Conservation (phyloP, 805 yeast genomes). For the Naumovozyma baii region DNA sequence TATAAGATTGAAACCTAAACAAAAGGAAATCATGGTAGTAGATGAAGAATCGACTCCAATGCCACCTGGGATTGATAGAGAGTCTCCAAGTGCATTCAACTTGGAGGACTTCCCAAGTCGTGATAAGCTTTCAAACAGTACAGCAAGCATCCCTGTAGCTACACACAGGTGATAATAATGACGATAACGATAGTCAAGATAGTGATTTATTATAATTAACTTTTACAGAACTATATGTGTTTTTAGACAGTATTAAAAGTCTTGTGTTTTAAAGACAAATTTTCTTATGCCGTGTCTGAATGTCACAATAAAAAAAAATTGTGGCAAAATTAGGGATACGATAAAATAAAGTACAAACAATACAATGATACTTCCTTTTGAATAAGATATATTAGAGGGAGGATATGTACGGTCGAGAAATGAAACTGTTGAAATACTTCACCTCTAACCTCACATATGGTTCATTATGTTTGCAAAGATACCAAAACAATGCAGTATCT, state of each 20-base stretch:
- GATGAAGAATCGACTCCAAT: not conserved
- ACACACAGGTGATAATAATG: not conserved
- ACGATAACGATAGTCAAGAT: no score
- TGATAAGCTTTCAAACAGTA: not conserved
- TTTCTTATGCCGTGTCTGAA: no score
- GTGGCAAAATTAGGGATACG: not conserved
- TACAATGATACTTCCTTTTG: not conserved
- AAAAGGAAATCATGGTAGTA: not conserved
- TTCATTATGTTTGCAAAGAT: not conserved
- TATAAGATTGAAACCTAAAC: slow-evolving; percentile 39
- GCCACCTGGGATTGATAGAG: not conserved
- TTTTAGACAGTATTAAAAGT: no score
- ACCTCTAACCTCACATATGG: not conserved
- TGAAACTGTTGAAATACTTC: not conserved
- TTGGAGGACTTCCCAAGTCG: not conserved
- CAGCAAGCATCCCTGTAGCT: not conserved
- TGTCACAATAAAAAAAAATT: no score
- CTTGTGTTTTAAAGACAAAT: no score
- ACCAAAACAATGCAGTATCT: no score
- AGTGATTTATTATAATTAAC: no score
- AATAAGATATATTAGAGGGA: no score
- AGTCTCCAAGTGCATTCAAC: not conserved
- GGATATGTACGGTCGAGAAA: no score
- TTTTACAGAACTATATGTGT: no score
- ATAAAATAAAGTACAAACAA: not conserved